Base-by-base conservation (phyloP, 805 yeast genomes). In the Candida railenensis region DNA sequence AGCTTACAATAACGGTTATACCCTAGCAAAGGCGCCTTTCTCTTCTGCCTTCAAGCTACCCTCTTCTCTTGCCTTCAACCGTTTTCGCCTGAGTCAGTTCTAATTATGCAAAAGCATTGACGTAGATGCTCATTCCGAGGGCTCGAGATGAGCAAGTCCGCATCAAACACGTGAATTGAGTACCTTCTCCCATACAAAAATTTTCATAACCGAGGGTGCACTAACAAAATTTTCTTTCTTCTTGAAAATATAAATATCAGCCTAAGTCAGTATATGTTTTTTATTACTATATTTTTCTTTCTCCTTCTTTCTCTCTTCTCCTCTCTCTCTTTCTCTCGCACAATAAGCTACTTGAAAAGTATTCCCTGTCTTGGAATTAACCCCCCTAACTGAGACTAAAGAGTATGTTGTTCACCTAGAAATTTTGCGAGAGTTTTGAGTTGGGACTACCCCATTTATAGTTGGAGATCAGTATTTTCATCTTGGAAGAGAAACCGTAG, bases 381-480 rank as follows among this genome's bases (percentile, higher is more conserved):
- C 61, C 63, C 64, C 57, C 53, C 52, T 49, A 57, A 58, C 56
- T 54, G 14, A 20, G 43, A 34, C 43, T 32, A 20, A 25, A 44
- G 48, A 34, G 50, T 46, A 42, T 48, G 49, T 51, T 25, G 30
- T 48, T 19, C 25, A 12, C 21, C n/a, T 37, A 12, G 40, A 40
- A 30, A 11, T 28, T 40, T 28, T 37, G 28, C 40, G 32, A 37
- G 40, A 37, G 40, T 20, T 33, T 4, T 33, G 16, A 33, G 36
- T 14, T n/a, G n/a, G n/a, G n/a, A n/a, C n/a, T n/a, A n/a, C n/a
- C n/a, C n/a, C n/a, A n/a, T n/a, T n/a, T n/a, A n/a, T n/a, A n/a
- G n/a, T n/a, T n/a, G n/a, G n/a, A n/a, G n/a, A n/a, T n/a, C n/a
- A n/a, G n/a, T n/a, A n/a, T n/a, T n/a, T n/a, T n/a, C n/a, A n/a